These are phyloP conservation scores for Phytophthora europaea DNA, from an alignment of 352 stramenopile species.

Conservation along the genomic window DNA sequence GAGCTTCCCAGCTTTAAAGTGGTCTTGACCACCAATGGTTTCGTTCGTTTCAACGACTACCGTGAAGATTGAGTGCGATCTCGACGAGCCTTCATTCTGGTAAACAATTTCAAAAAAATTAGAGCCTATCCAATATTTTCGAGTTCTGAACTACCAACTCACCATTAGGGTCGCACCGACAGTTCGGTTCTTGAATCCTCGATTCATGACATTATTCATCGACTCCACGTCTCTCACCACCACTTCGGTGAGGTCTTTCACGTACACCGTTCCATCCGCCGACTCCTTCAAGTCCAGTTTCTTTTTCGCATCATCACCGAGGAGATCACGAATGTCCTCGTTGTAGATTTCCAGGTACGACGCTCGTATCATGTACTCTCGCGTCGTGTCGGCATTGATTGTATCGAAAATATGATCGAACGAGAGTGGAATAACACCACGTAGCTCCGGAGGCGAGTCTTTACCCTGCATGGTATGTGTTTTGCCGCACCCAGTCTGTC, in stretches of 20 bases:
- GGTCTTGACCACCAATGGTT: slow-evolving; percentile 77
- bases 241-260: slow-evolving; percentile 91
- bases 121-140: not conserved
- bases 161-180: slow-evolving; percentile 87
- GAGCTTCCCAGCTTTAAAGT: slow-evolving; percentile 89
- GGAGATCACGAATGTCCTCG: slow-evolving; percentile 93
- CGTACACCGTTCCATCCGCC: slow-evolving; percentile 82
- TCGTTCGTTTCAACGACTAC: slow-evolving; percentile 86
- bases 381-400: slow-evolving; percentile 70
- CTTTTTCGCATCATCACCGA: slow-evolving; percentile 84
- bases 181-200: slow-evolving; percentile 88
- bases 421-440: slow-evolving; percentile 84
- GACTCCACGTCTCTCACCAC: slow-evolving; percentile 80
- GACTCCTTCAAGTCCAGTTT: slow-evolving; percentile 90
- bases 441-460: slow-evolving; percentile 75
- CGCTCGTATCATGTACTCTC: slow-evolving; percentile 87
- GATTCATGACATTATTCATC: slow-evolving; percentile 86
- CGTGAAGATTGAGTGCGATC: slow-evolving; percentile 90
- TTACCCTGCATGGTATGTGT: slow-evolving; percentile 90
- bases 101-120: not conserved
- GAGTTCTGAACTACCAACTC: not conserved
- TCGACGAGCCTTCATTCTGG: slow-evolving; percentile 85
- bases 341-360: slow-evolving; percentile 98
- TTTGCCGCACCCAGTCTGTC: slow-evolving; percentile 88
- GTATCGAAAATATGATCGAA: slow-evolving; percentile 92